phyloP scores from a whole-genome alignment of 305 asterid species.

The Nicotiana rustica region DNA sequence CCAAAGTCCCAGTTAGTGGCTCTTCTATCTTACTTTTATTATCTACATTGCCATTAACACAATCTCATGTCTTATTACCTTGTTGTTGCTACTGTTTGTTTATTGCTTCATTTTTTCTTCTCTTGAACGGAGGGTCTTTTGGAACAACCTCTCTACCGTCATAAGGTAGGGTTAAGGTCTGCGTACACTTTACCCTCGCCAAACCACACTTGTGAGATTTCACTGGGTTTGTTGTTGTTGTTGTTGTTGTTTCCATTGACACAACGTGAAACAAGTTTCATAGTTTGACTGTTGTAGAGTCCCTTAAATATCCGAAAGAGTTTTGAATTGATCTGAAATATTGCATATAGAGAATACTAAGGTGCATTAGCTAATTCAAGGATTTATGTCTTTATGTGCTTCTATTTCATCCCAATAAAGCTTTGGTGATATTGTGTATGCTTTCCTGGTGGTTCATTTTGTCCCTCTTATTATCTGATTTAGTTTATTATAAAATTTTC shows the following conservation, averaged over 20 bases:
- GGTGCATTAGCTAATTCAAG: conserved; percentile 19
- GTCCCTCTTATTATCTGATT: conserved; percentile 11
- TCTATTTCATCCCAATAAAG: neutral
- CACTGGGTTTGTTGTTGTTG: too few species aligned
- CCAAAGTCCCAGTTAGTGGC: conserved; percentile 36
- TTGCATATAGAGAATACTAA: conserved; percentile 18
- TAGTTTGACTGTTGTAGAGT: neutral
- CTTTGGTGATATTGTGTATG: neutral
- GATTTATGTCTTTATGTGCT: conserved; percentile 30
- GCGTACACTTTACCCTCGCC: too few species aligned
- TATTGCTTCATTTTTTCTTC: too few species aligned
- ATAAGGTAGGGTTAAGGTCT: too few species aligned
- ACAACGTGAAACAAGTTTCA: neutral
- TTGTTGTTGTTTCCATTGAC: neutral
- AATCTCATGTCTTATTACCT: neutral
- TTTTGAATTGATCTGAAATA: neutral
- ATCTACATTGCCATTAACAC: neutral
- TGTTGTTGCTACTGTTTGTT: too few species aligned
- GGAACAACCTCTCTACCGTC: too few species aligned
- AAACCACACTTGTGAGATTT: too few species aligned
- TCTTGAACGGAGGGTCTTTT: too few species aligned
- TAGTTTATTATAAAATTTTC: conserved; percentile 24
- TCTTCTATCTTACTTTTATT: conserved; percentile 9
- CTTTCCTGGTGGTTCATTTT: conserved; percentile 18
- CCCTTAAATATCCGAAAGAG: neutral